Conservation (phyloP, 805 yeast genomes). For the Candida loeiensis region DNA sequence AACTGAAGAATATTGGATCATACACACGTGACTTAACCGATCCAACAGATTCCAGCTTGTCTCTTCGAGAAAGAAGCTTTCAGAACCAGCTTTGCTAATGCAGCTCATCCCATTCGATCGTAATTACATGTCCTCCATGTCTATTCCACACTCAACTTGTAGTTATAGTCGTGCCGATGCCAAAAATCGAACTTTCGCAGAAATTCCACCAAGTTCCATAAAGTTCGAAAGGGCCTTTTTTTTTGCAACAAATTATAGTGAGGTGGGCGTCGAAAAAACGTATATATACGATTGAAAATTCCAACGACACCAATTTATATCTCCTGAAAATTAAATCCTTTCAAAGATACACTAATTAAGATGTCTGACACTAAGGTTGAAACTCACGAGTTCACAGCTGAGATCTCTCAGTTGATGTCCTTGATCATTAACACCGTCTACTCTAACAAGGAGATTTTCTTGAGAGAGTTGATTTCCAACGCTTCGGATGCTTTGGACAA, state of each 20-base stretch:
- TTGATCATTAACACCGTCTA: conserved; percentile 99
- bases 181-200: conserved; percentile 9
- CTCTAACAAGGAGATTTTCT: conserved; percentile 98
- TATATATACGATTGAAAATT: conserved; percentile 8
- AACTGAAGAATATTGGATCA: too few species aligned
- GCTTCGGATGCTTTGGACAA: conserved; percentile 99
- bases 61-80: too few species aligned
- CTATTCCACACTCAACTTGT: not conserved
- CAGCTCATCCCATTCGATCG: too few species aligned
- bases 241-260: conserved; percentile 7
- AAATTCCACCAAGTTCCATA: conserved; percentile 10
- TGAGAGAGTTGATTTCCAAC: conserved; percentile 97
- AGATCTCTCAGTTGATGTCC: conserved; percentile 99
- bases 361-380: conserved; percentile 60
- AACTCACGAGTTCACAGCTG: conserved; percentile 98
- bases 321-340: conserved; percentile 10
- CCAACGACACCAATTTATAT: conserved; percentile 8
- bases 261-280: conserved; percentile 2
- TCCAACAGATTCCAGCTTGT: too few species aligned
- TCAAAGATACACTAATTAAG: conserved; percentile 12
- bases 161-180: conserved; percentile 5
- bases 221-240: conserved; percentile 6
- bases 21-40: too few species aligned
- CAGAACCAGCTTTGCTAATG: too few species aligned
- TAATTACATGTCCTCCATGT: not conserved